Percentiles rank a stretch among this genome's conserved stretches.
Conservation (phyloP, 176 grass and related monocot genomes). For the Carex cristatella region DNA sequence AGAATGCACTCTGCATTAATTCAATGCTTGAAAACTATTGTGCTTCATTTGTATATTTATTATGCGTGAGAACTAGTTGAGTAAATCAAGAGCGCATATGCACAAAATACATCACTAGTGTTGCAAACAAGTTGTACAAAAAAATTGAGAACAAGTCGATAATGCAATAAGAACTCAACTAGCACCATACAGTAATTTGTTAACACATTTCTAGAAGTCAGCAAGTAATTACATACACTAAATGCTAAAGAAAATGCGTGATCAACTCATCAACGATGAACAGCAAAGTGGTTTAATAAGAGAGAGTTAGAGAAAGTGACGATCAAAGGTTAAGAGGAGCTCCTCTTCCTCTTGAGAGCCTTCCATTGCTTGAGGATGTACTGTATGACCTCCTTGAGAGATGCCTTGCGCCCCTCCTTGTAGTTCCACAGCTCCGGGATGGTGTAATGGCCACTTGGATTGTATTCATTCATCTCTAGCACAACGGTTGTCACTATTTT, state of each 20-base stretch:
- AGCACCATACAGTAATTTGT: background rate
- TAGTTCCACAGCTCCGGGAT: slow-evolving; percentile 56
- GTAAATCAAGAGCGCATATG: background rate
- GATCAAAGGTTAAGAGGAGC: too few relatives aligned
- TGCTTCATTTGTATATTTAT: background rate
- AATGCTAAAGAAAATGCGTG: too few relatives aligned
- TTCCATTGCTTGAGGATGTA: slow-evolving; percentile 46
- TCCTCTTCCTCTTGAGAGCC: background rate
- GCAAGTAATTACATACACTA: too few relatives aligned
- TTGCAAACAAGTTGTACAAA: background rate
- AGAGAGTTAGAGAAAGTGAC: too few relatives aligned
- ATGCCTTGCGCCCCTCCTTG: slow-evolving; percentile 39
- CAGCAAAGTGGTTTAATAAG: too few relatives aligned
- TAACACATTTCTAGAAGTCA: too few relatives aligned
- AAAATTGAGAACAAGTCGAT: background rate
- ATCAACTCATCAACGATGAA: too few relatives aligned
- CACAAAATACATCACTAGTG: too few relatives aligned
- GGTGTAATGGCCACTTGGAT: slow-evolving; percentile 40
- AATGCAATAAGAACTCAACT: background rate
- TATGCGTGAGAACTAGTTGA: background rate
- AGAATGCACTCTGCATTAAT: slow-evolving; percentile 41
- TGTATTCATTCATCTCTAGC: slow-evolving; percentile 64
- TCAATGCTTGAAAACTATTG: background rate
- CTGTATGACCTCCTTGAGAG: slow-evolving; percentile 33
- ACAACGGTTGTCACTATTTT: slow-evolving; percentile 29